A percentile compares a stretch with the other conserved stretches of the same genome.
Conservation (phyloP, 2,329 filamentous ascomycete genomes). For the Cladosporium sp. region DNA sequence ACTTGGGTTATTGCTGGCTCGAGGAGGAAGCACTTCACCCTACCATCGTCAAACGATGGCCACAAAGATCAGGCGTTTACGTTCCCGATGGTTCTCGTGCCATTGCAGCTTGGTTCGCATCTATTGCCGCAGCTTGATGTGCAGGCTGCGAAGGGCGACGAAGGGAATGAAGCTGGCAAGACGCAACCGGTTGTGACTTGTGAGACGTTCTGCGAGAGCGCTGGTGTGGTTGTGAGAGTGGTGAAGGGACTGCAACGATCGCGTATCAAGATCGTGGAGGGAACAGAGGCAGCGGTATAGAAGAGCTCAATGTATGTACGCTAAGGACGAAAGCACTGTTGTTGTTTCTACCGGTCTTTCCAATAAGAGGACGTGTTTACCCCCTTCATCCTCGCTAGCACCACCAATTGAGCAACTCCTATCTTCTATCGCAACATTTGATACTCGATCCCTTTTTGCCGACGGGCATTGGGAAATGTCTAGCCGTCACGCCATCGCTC, state of each 20-base stretch:
- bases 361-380: background rate
- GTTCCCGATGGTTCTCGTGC: slow-evolving; percentile 75
- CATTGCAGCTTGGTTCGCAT: slow-evolving; percentile 75
- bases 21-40: slow-evolving; percentile 17
- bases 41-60: background rate
- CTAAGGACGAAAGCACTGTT: background rate
- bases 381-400: background rate
- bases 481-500: background rate
- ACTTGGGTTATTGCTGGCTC: slow-evolving; percentile 82
- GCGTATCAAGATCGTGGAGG: slow-evolving; percentile 16
- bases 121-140: slow-evolving; percentile 79
- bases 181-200: slow-evolving; percentile 43
- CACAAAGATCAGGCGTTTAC: slow-evolving; percentile 28
- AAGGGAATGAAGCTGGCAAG: slow-evolving; percentile 36
- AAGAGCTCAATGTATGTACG: background rate
- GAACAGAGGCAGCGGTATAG: background rate
- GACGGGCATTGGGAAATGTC: background rate
- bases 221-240: slow-evolving; percentile 76
- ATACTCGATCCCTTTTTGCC: background rate
- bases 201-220: slow-evolving; percentile 78
- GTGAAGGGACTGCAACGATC: slow-evolving; percentile 56
- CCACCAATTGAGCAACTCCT: background rate
- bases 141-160: slow-evolving; percentile 55
- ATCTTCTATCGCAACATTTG: background rate
- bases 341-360: background rate